A percentile compares a stretch with the other conserved stretches of the same genome.
Conservation (phyloP, 805 yeast genomes). For the Barnettozyma vustinii region DNA sequence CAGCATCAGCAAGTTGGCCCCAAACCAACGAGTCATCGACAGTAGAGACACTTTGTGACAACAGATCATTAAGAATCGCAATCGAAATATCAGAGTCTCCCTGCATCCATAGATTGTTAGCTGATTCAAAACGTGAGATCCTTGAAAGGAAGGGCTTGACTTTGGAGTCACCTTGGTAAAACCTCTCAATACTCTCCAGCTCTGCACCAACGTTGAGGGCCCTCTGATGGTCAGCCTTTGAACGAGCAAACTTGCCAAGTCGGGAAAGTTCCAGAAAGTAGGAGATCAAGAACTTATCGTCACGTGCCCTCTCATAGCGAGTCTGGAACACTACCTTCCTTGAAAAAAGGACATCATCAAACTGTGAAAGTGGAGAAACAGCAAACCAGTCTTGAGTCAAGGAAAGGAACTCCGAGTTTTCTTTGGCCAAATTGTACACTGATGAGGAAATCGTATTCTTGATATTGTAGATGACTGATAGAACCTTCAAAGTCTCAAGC, state of each 20-base stretch:
- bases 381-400: constrained; percentile 32
- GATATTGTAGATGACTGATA: constrained; percentile 8
- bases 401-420: constrained; percentile 7
- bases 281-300: constrained; percentile 20
- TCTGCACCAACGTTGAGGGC: constrained; percentile 44
- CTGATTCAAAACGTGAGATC: constrained; percentile 38
- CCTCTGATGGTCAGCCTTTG: constrained; percentile 39
- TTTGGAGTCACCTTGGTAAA: neutral
- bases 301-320: neutral
- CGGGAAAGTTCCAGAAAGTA: constrained; percentile 34
- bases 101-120: constrained; percentile 60
- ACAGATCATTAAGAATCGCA: constrained; percentile 38
- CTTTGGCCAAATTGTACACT: neutral
- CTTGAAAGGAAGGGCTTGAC: constrained; percentile 3
- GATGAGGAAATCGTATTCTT: constrained; percentile 7
- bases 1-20: constrained; percentile 18
- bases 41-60: neutral
- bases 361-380: constrained; percentile 28
- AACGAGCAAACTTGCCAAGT: constrained; percentile 38
- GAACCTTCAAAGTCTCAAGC: constrained; percentile 3
- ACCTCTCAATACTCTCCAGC: constrained; percentile 31
- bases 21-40: neutral
- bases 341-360: constrained; percentile 40
- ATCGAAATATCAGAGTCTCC: constrained; percentile 58
- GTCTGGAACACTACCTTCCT: constrained; percentile 32